Evolutionary conservation across 352 stramenopile genomes (phyloP).

Genomic region (Phytopythium litorale): DNA sequence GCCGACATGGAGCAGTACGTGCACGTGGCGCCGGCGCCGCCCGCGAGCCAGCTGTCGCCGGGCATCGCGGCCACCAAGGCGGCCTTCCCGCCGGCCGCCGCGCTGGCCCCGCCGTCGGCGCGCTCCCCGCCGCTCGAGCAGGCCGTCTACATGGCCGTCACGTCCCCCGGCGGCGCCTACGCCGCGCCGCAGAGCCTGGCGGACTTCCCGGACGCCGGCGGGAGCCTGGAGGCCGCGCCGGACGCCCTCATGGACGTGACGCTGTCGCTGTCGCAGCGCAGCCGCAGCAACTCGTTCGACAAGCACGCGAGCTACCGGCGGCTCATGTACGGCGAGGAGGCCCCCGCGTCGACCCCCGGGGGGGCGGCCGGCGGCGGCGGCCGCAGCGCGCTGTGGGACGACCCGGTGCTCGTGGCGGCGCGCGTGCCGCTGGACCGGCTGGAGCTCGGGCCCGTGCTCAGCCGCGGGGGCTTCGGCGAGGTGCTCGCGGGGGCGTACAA

Average conservation of each 20-base stretch:
- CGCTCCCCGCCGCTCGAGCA: conserved; percentile 9
- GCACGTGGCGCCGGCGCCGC: conserved; percentile 21
- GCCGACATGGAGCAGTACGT: conserved; percentile 26
- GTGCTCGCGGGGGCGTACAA: conserved; percentile 37
- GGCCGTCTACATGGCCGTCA: conserved; percentile 25
- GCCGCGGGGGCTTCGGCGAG: conserved; percentile 42
- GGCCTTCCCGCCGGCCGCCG: conserved; percentile 6
- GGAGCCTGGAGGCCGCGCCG: background rate
- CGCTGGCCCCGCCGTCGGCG: conserved; percentile 7
- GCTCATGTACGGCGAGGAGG: conserved; percentile 24
- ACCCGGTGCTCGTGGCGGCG: conserved; percentile 40
- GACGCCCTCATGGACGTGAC: background rate
- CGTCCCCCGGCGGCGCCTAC: conserved; percentile 11
- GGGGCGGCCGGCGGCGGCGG: conserved; percentile 19
- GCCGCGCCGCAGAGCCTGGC: background rate
- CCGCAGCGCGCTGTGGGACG: conserved; percentile 33
- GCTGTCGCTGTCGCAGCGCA: conserved; percentile 13
- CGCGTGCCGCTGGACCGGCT: conserved; percentile 48
- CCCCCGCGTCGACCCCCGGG: background rate
- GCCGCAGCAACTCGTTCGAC: conserved; percentile 22
- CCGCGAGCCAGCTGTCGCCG: conserved; percentile 18
- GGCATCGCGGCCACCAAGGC: conserved; percentile 17
- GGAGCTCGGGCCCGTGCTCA: conserved; percentile 24
- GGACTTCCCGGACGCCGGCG: background rate
- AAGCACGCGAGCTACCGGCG: conserved; percentile 20